These are phyloP conservation scores for Liriodendron chinense DNA, from an alignment of 164 flowering plant genomes.

Conservation along the genomic window DNA sequence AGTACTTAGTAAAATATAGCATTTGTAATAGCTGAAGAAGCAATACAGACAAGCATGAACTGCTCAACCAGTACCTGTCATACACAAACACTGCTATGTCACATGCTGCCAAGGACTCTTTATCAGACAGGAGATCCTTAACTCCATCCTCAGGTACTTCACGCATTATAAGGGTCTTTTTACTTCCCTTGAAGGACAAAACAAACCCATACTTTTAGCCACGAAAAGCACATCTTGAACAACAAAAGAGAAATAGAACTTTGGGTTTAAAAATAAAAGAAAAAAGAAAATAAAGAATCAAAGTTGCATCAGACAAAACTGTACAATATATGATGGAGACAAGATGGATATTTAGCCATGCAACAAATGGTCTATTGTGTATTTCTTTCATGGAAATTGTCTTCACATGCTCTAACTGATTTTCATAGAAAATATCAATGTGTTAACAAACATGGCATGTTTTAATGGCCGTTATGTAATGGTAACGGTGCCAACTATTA, in stretches of 20 bases:
- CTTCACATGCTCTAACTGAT: background rate
- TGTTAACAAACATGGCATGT: too few species aligned
- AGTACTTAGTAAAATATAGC: too few species aligned
- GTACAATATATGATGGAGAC: background rate
- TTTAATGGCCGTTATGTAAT: too few species aligned
- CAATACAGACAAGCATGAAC: background rate
- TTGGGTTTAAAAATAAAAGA: background rate
- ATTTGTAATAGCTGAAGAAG: background rate
- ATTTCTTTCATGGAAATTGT: background rate
- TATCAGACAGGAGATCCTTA: conserved; percentile 44
- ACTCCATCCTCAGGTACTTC: conserved; percentile 84
- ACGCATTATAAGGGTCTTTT: conserved; percentile 71
- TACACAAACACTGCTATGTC: conserved; percentile 85
- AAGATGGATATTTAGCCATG: background rate
- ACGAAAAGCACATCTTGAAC: background rate
- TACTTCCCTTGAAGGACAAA: conserved; percentile 49
- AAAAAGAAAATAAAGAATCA: background rate
- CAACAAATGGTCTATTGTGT: background rate
- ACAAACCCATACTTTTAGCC: background rate
- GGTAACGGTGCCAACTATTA: too few species aligned
- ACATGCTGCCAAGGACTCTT: conserved; percentile 85
- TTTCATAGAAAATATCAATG: background rate
- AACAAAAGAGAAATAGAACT: background rate
- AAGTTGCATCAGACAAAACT: background rate
- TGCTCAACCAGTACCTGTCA: conserved; percentile 60